These are phyloP conservation scores for Erigeron canadensis DNA, from an alignment of 129 eudicot species.

Conservation along the genomic window DNA sequence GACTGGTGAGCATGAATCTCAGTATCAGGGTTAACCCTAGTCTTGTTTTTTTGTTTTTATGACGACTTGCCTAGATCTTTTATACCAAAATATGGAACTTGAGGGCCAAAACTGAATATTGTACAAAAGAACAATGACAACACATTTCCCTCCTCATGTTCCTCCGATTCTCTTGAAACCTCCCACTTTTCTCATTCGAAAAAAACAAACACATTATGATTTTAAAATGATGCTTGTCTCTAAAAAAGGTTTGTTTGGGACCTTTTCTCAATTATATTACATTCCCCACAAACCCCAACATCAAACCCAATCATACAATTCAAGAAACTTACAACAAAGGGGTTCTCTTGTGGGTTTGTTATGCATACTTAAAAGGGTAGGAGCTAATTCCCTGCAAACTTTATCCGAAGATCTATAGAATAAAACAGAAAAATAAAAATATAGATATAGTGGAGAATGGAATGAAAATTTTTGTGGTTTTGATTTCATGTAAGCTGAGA, in stretches of 20 bases:
- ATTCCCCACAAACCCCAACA: constrained; percentile 28
- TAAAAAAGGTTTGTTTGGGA: constrained; percentile 36
- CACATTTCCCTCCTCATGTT: constrained; percentile 46
- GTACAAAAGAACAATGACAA: not conserved
- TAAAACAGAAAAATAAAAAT: not conserved
- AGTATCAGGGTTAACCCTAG: too few species aligned
- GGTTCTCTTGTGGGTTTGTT: constrained; percentile 32
- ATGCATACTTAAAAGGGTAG: constrained; percentile 25
- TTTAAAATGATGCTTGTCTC: constrained; percentile 6
- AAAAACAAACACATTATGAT: constrained; percentile 23
- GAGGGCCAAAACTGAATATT: not conserved
- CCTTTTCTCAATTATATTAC: constrained; percentile 3
- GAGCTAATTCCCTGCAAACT: constrained; percentile 15
- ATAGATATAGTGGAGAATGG: constrained; percentile 1
- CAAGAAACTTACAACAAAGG: constrained; percentile 5
- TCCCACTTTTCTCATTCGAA: constrained; percentile 22
- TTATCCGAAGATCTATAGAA: not conserved
- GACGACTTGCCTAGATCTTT: too few species aligned
- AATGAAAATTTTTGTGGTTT: constrained; percentile 22
- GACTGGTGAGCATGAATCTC: too few species aligned
- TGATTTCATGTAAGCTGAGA: constrained; percentile 14
- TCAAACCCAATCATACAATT: constrained; percentile 21
- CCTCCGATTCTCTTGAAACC: constrained; percentile 45
- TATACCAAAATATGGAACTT: not conserved
- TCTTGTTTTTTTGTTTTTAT: too few species aligned